Base-by-base conservation (phyloP, 225 moss, liverwort and hornwort species). In the Sphagnum tenellum region DNA sequence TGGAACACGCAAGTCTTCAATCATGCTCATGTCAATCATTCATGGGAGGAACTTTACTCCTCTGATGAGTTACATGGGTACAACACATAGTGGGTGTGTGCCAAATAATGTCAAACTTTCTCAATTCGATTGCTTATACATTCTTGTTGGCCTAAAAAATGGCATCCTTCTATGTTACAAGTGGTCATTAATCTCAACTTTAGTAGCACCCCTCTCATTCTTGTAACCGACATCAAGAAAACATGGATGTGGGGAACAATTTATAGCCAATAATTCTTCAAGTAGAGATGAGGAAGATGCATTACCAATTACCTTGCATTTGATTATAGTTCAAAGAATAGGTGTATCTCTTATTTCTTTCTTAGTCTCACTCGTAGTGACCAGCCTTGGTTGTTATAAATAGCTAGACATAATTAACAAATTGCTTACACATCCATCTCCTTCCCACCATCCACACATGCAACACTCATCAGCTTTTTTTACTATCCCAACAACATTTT, bases 361-460 rank as follows among this genome's bases (percentile, higher is more conserved):
- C 11, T 78, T 93, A 82, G 93, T 59, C 74, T 98, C 73, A 90
- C 86, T 50, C 86, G 93, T 48, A 93, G 98, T 79, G 98, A 98
- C 69, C 83, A 90, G 56, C 90, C 98, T 60, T 98, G 98, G 98
- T 79, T 98, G 76, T 67, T 98, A 67, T 92, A 92, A 79, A 98
- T 90, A 49, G 94, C 98, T 69, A 84, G 89, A 70, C 90, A 98
- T 71, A 93, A 89, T 63, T 90, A 89, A 75, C 82, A 87, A 62
- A 93, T 98, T 73, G 89, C 90, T 3, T 93, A 98, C 60, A 93
- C 81, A 60, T 93, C 98, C 46, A 93, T 98, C 66, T 90, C 98
- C 49, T 90, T 98, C 66, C 93, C 87, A 69, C 82, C 87, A 2
- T 93, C 90, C 63, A 93, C 93, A 45, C 84, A 90, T 82, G 98